Base-by-base conservation (phyloP, 129 eudicot genomes). In the Flaveria ramosissima region DNA sequence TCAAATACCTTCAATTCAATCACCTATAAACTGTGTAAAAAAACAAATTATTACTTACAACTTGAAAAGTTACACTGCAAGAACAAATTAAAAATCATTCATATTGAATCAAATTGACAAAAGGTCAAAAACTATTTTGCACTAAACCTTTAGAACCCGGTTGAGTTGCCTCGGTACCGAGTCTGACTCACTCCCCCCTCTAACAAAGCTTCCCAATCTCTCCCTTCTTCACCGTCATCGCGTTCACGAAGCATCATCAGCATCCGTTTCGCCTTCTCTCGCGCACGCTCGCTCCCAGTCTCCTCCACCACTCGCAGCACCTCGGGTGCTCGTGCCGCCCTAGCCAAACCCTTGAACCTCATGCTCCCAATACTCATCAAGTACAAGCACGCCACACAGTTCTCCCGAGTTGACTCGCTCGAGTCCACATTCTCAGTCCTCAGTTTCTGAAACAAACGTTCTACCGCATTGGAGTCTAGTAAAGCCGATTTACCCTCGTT, bases 321-420 rank as follows among this genome's bases (percentile, higher is more conserved):
- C 88, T 95, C 99, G 6, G 23, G 81, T 60, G 83, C 96, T 77
- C 89, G 78, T 24, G 90, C 89, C 26, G 86, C 96, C 87, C 74
- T 76, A 0, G 97, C 99, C 78, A 89, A 72, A 64, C 85, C 97
- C 78, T 89, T 89, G 66, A 95, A 95, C 88, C 97, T 78, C 94
- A 91, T 78, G 61, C 99, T 91, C 77, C 99, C 96, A 11, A 75
- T 88, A 88, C 99, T 95, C 90, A 95, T 30, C 16, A 90, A 84
- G 84, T 86, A 87, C 73, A 95, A 55, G 20, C 92, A 91, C 6
- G 94, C 97, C 62, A 95, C 92, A 26, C 90, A 84, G 68, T 95
- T 89, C 81, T 91, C 99, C 77, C 92, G 86, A 71, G 85, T 91
- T 15, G 96, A 85, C 92, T 89, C 96, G 0, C 83, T 62, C 16